These are phyloP conservation scores for Boletus sensibilis DNA, from an alignment of 768 basidiomycete species.

Conservation along the genomic window DNA sequence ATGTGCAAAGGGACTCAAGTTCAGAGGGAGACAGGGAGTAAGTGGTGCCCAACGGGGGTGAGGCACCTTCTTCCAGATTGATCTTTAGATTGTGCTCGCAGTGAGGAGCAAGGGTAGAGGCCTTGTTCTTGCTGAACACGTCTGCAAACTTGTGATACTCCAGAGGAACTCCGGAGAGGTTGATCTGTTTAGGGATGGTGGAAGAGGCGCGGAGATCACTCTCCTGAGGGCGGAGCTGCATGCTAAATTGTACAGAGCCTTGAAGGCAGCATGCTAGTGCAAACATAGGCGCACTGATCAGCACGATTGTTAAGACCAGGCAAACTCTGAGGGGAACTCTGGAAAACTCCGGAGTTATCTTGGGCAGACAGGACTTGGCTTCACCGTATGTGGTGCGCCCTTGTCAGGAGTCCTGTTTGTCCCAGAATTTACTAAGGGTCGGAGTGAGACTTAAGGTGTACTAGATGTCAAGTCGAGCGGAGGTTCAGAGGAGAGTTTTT, in stretches of 20 bases:
- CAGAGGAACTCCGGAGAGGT: not conserved
- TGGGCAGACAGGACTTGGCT: too few species aligned
- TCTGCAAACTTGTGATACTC: conserved; percentile 19
- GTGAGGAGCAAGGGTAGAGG: not conserved
- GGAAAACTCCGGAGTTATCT: too few species aligned
- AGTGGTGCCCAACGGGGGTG: not conserved
- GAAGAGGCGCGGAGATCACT: not conserved
- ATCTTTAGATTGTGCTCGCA: not conserved
- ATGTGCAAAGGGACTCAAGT: conserved; percentile 34
- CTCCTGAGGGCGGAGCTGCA: not conserved
- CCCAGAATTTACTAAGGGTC: too few species aligned
- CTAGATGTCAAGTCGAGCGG: too few species aligned
- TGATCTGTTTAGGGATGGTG: too few species aligned
- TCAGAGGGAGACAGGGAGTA: conserved; percentile 21
- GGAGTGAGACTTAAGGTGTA: too few species aligned
- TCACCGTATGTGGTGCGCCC: too few species aligned
- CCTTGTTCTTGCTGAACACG: conserved; percentile 14
- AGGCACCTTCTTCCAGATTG: not conserved
- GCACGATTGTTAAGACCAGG: not conserved
- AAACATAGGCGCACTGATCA: not conserved
- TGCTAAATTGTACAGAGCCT: not conserved
- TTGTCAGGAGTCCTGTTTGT: too few species aligned
- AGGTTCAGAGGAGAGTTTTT: too few species aligned
- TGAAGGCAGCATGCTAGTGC: not conserved
- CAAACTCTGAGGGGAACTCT: too few species aligned